These are phyloP conservation scores for Pugionium cornutum DNA, from an alignment of 345 rosid species.

Conservation along the genomic window DNA sequence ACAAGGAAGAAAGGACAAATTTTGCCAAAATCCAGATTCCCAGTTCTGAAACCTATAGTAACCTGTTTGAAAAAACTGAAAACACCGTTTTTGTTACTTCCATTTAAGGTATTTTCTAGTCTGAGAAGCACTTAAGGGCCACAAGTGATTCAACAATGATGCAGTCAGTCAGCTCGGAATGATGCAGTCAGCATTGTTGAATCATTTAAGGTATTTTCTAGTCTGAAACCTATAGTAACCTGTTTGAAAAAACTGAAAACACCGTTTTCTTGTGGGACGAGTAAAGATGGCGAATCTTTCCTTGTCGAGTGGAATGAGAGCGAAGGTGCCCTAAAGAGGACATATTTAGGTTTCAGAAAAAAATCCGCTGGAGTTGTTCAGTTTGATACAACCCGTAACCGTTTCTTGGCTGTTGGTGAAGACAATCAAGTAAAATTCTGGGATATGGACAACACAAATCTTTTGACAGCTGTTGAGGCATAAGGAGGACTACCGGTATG, in stretches of 20 bases:
- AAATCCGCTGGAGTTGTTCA: conserved; percentile 65
- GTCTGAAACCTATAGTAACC: no score
- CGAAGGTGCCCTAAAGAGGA: conserved; percentile 86
- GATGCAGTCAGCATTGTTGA: no score
- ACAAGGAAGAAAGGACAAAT: conserved; percentile 20
- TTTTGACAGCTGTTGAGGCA: conserved; percentile 64
- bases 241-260: no score
- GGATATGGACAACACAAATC: conserved; percentile 75
- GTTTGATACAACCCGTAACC: conserved; percentile 85
- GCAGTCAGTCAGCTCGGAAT: no score
- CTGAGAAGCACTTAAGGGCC: no score
- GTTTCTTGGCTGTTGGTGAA: conserved; percentile 88
- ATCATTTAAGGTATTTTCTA: no score
- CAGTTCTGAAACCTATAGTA: background rate
- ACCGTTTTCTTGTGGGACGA: conserved; percentile 94
- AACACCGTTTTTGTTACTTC: no score
- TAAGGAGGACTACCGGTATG: conserved; percentile 82
- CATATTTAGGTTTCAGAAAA: conserved; percentile 66
- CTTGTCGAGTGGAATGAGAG: conserved; percentile 96
- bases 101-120: no score
- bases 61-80: background rate
- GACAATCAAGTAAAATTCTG: conserved; percentile 85
- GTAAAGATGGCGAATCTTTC: conserved; percentile 81
- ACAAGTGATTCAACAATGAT: no score
- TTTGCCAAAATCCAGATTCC: background rate